phyloP scores from a whole-genome alignment of 2,329 filamentous ascomycete genomes.

The Hypoxylon sp. region DNA sequence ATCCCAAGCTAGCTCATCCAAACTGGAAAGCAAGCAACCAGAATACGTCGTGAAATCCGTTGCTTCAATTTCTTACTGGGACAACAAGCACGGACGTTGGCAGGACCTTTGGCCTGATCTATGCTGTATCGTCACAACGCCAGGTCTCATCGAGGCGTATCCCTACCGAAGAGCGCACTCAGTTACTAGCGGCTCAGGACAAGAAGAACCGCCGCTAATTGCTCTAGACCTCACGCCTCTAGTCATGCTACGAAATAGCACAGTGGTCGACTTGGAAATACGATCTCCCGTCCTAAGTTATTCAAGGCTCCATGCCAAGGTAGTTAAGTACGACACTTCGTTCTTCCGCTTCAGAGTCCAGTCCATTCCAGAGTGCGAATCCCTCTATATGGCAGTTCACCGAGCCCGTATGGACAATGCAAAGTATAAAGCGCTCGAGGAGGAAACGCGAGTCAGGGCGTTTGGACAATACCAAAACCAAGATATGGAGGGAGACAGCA shows the following conservation, averaged over 20 bases:
- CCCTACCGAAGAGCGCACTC: constrained; percentile 56
- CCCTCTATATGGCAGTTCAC: constrained; percentile 88
- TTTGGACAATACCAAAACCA: constrained; percentile 71
- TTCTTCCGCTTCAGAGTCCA: constrained; percentile 93
- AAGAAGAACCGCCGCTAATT: constrained; percentile 63
- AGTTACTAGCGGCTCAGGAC: constrained; percentile 53
- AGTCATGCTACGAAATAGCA: constrained; percentile 90
- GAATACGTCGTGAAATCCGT: constrained; percentile 63
- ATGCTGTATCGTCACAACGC: constrained; percentile 68
- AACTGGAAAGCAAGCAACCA: constrained; percentile 59
- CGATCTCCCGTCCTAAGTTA: constrained; percentile 82
- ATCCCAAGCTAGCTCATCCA: constrained; percentile 75
- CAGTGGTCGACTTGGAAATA: constrained; percentile 92
- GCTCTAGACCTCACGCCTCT: constrained; percentile 91
- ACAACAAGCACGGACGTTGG: constrained; percentile 70
- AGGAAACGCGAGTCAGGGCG: constrained; percentile 77
- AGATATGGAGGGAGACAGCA: constrained; percentile 63
- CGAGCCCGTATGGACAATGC: constrained; percentile 91
- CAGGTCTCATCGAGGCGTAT: constrained; percentile 71
- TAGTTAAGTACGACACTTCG: constrained; percentile 72
- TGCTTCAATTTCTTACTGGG: constrained; percentile 73
- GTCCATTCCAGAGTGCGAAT: constrained; percentile 81
- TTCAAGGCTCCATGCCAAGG: constrained; percentile 69
- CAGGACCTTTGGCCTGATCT: constrained; percentile 67
- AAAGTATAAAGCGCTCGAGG: constrained; percentile 79